These are phyloP conservation scores for Hyparrhenia diplandra DNA, from an alignment of 176 grass and related monocot genomes.

Conservation along the genomic window DNA sequence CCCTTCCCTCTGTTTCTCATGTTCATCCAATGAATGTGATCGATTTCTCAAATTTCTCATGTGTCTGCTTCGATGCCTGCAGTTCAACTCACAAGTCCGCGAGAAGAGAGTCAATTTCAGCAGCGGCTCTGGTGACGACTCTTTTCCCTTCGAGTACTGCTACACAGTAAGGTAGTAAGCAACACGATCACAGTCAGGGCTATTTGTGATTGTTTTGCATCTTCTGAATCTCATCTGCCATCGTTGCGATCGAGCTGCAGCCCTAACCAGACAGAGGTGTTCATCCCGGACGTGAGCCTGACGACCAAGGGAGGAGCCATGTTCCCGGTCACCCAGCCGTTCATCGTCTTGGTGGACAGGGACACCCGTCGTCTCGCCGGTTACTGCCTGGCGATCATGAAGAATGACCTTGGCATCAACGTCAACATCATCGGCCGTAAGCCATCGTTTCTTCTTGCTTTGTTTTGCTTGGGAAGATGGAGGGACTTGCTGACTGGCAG, in stretches of 20 bases:
- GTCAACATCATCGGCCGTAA: conserved; percentile 65
- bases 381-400: conserved; percentile 46
- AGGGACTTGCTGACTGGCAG: no score
- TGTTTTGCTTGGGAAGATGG: no score
- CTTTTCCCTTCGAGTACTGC: conserved; percentile 49
- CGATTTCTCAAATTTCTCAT: no score
- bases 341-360: rapidly evolving
- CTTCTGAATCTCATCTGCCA: not conserved
- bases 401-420: conserved; percentile 4
- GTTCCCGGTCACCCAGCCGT: conserved; percentile 11
- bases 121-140: not conserved
- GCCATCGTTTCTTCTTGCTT: no score
- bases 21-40: no score
- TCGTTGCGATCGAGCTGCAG: not conserved
- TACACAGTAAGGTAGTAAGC: conserved; percentile 14
- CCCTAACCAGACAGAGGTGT: not conserved
- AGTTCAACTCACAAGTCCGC: conserved; percentile 1
- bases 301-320: conserved; percentile 36
- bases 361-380: not conserved
- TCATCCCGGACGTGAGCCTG: conserved; percentile 25
- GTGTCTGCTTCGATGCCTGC: no score
- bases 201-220: not conserved
- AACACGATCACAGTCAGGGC: no score
- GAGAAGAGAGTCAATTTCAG: conserved; percentile 14
- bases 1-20: no score